Conservation (phyloP, 2,329 filamentous ascomycete species). For the Aspergillus cejpii region DNA sequence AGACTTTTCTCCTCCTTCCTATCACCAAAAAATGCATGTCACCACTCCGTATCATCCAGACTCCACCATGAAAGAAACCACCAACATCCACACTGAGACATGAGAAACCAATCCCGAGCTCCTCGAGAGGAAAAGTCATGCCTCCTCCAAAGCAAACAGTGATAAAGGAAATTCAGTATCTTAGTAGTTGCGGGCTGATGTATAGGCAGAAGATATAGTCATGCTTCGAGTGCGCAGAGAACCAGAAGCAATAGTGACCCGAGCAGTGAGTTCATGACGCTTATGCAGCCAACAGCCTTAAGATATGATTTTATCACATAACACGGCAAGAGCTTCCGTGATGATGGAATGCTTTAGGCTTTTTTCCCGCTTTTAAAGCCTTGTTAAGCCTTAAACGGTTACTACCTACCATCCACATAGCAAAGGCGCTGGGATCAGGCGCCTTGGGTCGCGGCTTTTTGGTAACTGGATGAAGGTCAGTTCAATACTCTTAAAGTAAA, state of each 20-base stretch:
- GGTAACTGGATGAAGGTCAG: conserved; percentile 13
- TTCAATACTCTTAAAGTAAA: neutral
- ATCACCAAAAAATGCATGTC: neutral
- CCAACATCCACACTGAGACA: conserved; percentile 23
- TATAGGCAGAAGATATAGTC: neutral
- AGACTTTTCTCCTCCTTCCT: neutral
- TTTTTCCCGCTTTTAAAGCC: conserved; percentile 45
- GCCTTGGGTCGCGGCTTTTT: conserved; percentile 30
- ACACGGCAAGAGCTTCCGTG: conserved; percentile 23
- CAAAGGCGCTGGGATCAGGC: conserved; percentile 33
- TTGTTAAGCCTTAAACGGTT: conserved; percentile 26
- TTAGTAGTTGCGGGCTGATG: conserved; percentile 9
- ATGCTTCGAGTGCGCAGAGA: neutral
- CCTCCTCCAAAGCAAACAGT: conserved; percentile 35
- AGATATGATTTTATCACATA: conserved; percentile 27
- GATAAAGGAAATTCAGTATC: conserved; percentile 13
- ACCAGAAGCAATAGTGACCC: neutral
- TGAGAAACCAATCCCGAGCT: conserved; percentile 39
- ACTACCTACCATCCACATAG: conserved; percentile 42
- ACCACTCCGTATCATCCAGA: neutral
- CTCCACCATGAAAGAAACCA: too few species aligned
- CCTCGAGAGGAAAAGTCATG: conserved; percentile 42
- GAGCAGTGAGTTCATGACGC: neutral
- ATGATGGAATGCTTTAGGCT: conserved; percentile 33
- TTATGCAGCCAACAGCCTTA: too few species aligned